A percentile compares a stretch with the other conserved stretches of the same genome.
Evolutionary conservation across 306 rosid species (phyloP).

Genomic region (Prunus davidiana): DNA sequence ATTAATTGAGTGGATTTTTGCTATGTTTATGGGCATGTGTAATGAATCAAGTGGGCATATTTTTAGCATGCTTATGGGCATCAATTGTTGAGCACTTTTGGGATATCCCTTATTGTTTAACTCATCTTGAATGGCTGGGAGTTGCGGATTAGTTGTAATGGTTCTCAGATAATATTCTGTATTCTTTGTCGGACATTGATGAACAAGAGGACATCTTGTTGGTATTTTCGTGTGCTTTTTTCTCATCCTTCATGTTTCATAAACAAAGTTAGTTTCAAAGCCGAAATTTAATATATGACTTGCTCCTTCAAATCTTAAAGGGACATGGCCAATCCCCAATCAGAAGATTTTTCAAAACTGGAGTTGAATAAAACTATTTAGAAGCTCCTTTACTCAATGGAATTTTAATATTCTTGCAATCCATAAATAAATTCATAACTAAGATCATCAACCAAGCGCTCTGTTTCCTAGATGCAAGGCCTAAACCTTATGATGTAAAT

Average conservation of each 20-base stretch:
- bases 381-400: neutral
- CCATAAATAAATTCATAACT: neutral
- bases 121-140: neutral
- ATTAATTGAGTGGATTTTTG: neutral
- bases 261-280: neutral
- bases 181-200: neutral
- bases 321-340: too few relatives aligned
- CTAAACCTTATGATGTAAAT: neutral
- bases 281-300: neutral
- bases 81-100: neutral
- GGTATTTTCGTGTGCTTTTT: neutral
- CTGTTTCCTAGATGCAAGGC: neutral
- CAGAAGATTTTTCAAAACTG: too few relatives aligned
- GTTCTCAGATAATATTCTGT: neutral
- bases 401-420: neutral
- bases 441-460: neutral
- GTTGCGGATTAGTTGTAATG: neutral
- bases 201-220: neutral
- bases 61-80: neutral
- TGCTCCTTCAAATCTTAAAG: too few relatives aligned
- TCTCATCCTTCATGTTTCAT: neutral
- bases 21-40: neutral
- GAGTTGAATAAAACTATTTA: neutral
- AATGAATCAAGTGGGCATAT: neutral
- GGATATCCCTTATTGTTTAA: neutral